A percentile compares a stretch with the other conserved stretches of the same genome.
Conservation (phyloP, 805 yeast species). For the Teunomyces atbi region DNA sequence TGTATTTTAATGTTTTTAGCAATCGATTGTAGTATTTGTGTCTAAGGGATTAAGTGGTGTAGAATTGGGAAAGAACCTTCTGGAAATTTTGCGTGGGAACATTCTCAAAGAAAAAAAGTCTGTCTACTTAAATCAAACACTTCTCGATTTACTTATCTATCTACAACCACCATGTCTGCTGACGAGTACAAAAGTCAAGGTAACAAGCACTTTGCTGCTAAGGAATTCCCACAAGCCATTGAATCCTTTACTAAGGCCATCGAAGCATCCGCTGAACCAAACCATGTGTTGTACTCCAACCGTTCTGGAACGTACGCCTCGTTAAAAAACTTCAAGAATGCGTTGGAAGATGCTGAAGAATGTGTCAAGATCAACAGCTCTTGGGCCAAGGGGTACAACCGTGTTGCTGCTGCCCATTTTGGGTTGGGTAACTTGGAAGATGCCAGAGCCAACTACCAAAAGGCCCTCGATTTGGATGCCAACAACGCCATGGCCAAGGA, state of each 20-base stretch:
- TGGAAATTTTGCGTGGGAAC: background rate
- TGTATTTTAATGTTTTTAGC: constrained; percentile 3
- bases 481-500: constrained; percentile 81
- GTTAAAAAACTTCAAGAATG: constrained; percentile 65
- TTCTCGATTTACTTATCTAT: background rate
- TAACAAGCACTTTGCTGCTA: constrained; percentile 86
- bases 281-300: constrained; percentile 90
- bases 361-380: constrained; percentile 76
- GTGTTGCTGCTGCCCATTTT: constrained; percentile 89
- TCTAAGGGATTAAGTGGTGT: background rate
- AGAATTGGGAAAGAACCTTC: background rate
- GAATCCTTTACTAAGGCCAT: constrained; percentile 85
- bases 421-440: constrained; percentile 82
- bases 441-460: constrained; percentile 68
- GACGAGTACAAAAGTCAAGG: constrained; percentile 89
- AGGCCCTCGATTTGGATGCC: constrained; percentile 80
- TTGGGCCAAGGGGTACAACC: constrained; percentile 95
- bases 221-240: constrained; percentile 77
- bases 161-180: constrained; percentile 45
- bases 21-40: background rate
- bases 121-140: background rate
- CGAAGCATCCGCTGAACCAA: constrained; percentile 75
- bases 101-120: background rate
- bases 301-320: constrained; percentile 92
- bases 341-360: constrained; percentile 80